Percentiles rank a stretch among this genome's conserved stretches.
These are phyloP conservation scores for Rhizoclosmatium sp. DNA, from an alignment of 192 early-diverging fungal species.

Conservation along the genomic window DNA sequence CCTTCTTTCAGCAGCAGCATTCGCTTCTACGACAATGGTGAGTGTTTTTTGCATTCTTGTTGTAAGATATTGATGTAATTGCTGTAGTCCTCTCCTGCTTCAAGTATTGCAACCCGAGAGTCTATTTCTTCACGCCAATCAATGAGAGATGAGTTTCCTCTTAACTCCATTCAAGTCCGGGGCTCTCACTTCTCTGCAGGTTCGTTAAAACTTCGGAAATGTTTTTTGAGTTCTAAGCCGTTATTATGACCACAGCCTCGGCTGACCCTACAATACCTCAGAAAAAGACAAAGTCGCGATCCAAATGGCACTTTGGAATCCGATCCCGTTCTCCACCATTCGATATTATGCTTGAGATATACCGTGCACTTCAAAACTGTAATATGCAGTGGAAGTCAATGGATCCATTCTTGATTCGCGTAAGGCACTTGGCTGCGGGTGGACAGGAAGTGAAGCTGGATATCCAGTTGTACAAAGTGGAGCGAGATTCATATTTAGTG, in stretches of 20 bases:
- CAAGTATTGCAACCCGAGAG: slow-evolving; percentile 21
- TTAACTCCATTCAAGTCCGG: slow-evolving; percentile 27
- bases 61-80: neutral
- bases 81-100: slow-evolving; percentile 61
- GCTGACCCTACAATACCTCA: slow-evolving; percentile 24
- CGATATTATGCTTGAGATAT: slow-evolving; percentile 98
- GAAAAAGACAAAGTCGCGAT: slow-evolving; percentile 60
- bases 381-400: slow-evolving; percentile 94
- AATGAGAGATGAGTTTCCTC: slow-evolving; percentile 23
- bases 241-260: neutral
- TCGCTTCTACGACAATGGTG: slow-evolving; percentile 4
- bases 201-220: neutral
- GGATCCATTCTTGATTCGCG: slow-evolving; percentile 81
- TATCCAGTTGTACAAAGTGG: slow-evolving; percentile 92
- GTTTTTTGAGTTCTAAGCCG: neutral
- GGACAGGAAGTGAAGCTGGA: slow-evolving; percentile 85
- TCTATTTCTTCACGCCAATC: slow-evolving; percentile 22
- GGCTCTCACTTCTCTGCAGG: slow-evolving; percentile 22
- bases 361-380: slow-evolving; percentile 86
- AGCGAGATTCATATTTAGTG: slow-evolving; percentile 90
- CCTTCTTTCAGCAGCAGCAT: slow-evolving; percentile 22
- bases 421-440: slow-evolving; percentile 24
- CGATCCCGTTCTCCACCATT: slow-evolving; percentile 87
- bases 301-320: slow-evolving; percentile 99
- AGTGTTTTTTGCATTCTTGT: neutral